Base-by-base conservation (phyloP, 371 early-diverging fungal genomes). In the Mucor lusitanicus region DNA sequence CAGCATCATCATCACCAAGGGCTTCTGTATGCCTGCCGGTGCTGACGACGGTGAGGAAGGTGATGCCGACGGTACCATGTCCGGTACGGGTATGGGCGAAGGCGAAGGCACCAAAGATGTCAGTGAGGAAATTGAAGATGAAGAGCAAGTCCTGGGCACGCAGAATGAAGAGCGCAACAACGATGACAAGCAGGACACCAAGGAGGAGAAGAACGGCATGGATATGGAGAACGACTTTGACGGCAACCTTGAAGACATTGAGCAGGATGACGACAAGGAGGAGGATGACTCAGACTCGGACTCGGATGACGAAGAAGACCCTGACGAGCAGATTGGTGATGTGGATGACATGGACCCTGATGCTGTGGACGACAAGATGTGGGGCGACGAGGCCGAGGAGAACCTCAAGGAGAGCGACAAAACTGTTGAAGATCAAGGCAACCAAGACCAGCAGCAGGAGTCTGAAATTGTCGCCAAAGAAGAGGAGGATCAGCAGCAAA, bases 191-290 rank as follows among this genome's bases (percentile, higher is more conserved):
- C 80, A 82, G 46, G 88, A 88, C 42, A 82, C 85, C n/a, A 81
- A 93, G 56, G 92, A 94, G 67, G 90, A 97, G 61, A 93, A 96
- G 67, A 88, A 97, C 53, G 98, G 94, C n/a, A 86, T 98, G 57
- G 98, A 98, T 46, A 97, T 97, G 95, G 94, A 96, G 70, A 89
- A 93, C 56, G 99, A 98, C 67, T 97, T 97, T 84, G 95, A 95
- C 19, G 99, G 98, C 40, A 84, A 88, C 19, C 70, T 97, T 12
- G 97, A 96, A 78, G 97, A 97, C 66, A 88, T 93, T 17, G 92
- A 94, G 39, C 81, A 91, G 44, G 85, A 90, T 39, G 89, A 91
- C 6, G 87, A 91, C 5, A 81, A 88, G 42, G 75, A 85, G 12
- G 74, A 84, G 2, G 77, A 80, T 17, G 77, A 78, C 6, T 72